These are phyloP conservation scores for Phytophthora meadii DNA, from an alignment of 352 stramenopile species.

Conservation along the genomic window DNA sequence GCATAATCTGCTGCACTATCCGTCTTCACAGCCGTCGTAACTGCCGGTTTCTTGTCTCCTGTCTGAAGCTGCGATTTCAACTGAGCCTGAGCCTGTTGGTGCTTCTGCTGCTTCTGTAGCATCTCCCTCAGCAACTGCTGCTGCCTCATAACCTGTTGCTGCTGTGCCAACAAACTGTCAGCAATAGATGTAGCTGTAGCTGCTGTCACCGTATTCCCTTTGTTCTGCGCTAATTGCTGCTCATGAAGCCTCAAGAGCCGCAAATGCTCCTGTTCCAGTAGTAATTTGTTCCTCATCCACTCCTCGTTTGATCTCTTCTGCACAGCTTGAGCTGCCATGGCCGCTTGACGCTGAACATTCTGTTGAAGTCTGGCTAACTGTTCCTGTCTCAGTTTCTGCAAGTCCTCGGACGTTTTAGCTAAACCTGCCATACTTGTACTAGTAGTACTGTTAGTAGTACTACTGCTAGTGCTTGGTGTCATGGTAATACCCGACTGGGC, in stretches of 20 bases:
- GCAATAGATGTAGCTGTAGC: slow-evolving; percentile 34
- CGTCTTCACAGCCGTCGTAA: slow-evolving; percentile 8
- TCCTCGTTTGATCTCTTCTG: slow-evolving; percentile 44
- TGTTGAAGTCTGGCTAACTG: slow-evolving; percentile 66
- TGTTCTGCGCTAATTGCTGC: slow-evolving; percentile 39
- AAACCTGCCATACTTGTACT: slow-evolving; percentile 13
- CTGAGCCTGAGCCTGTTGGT: slow-evolving; percentile 31
- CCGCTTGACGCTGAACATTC: slow-evolving; percentile 42
- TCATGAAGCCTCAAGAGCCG: slow-evolving; percentile 41
- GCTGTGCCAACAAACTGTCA: slow-evolving; percentile 46
- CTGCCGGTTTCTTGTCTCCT: slow-evolving; percentile 5
- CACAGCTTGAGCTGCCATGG: slow-evolving; percentile 41
- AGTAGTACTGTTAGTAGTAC: neutral
- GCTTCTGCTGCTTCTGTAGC: slow-evolving; percentile 45
- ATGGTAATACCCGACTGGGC: slow-evolving; percentile 21
- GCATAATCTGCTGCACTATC: slow-evolving; percentile 9
- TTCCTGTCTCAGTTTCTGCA: slow-evolving; percentile 55
- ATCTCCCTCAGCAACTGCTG: slow-evolving; percentile 52
- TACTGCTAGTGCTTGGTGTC: slow-evolving; percentile 10
- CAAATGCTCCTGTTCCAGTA: slow-evolving; percentile 59
- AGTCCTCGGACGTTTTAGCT: slow-evolving; percentile 44
- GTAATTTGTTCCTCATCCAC: slow-evolving; percentile 50
- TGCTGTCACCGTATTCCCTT: slow-evolving; percentile 19
- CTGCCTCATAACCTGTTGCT: slow-evolving; percentile 59
- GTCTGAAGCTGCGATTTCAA: slow-evolving; percentile 36